These are phyloP conservation scores for Rugosomyces carneus DNA, from an alignment of 1,284 basidiomycete genomes.

Conservation along the genomic window DNA sequence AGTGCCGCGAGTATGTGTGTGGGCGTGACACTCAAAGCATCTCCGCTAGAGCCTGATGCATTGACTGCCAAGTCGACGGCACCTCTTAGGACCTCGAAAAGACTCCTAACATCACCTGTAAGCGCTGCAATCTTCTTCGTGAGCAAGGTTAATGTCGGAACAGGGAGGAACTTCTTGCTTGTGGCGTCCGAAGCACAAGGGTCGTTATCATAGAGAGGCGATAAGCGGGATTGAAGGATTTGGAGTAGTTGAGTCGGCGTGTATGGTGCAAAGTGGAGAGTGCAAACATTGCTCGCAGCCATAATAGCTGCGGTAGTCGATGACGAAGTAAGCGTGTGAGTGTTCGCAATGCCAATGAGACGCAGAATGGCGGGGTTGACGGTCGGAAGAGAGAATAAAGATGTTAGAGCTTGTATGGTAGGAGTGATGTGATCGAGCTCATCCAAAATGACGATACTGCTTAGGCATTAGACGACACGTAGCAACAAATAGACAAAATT, in stretches of 20 bases:
- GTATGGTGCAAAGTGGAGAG: conserved; percentile 74
- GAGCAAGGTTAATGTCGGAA: conserved; percentile 56
- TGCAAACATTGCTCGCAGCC: conserved; percentile 42
- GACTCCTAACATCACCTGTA: conserved; percentile 71
- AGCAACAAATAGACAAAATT: conserved; percentile 2
- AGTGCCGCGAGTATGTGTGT: conserved; percentile 61
- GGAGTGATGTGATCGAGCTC: conserved; percentile 73
- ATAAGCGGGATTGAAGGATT: conserved; percentile 59
- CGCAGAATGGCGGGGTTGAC: conserved; percentile 45
- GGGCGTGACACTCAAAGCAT: conserved; percentile 50
- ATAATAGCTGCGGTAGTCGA: conserved; percentile 35
- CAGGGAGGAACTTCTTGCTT: conserved; percentile 52
- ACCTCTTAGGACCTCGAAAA: conserved; percentile 71
- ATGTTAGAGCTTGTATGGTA: conserved; percentile 46
- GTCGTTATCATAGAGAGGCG: conserved; percentile 25
- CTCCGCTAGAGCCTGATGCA: too few relatives aligned
- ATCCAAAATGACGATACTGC: conserved; percentile 68
- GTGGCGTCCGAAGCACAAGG: conserved; percentile 25
- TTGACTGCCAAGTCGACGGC: conserved; percentile 63
- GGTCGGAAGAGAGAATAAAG: conserved; percentile 59
- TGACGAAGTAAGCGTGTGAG: conserved; percentile 68
- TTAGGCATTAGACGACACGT: not conserved
- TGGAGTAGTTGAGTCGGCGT: conserved; percentile 58
- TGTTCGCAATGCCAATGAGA: conserved; percentile 76
- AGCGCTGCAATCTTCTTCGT: conserved; percentile 72